Base-by-base conservation (phyloP, 805 yeast species). In the Candida nonsorbophila region DNA sequence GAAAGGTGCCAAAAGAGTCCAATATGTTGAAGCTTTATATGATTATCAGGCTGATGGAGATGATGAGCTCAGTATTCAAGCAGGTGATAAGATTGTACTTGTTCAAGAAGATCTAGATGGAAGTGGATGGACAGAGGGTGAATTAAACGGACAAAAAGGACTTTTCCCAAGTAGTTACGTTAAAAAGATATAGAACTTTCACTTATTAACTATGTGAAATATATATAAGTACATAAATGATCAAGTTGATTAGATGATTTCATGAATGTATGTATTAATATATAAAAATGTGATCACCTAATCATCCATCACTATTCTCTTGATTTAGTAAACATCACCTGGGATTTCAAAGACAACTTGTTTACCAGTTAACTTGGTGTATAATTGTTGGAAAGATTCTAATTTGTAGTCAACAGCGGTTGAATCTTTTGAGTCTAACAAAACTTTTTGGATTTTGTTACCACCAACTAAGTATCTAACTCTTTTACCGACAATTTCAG, bases 401-500 rank as follows among this genome's bases (percentile, higher is more conserved):
- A 90, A 83, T 79, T 92, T 92, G 87, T 92, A 86, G 74, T 90
- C 97, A 61, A 92, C 88, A 63, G 86, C 78, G 58, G 87, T 80
- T 53, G 94, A 83, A 70, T 90, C 97, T 84, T 92, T 92, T 64
- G 95, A 84, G 80, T 88, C 95, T 64, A 90, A 83, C 71, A 86
- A 80, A 51, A 90, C 90, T 79, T 92, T 92, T 74, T 90, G 94
- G 73, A 90, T 80, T 78, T 85, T 90, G 85, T 81, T 77, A 72
- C 98, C 98, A 72, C 97, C 97, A 58, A 86, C 94, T 67, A 86
- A 79, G 85, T 84, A 88, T 81, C 96, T 87, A 64, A 85, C 90
- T 78, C 98, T 87, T 87, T 92, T 92, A 72, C 98, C 98, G 53
- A 83, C 79, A 61, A 90, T 90, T 79, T 90, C 97, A 54, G 97